A percentile compares a stretch with the other conserved stretches of the same genome.
These are phyloP conservation scores for Candida loeiensis DNA, from an alignment of 805 yeast species.

Conservation along the genomic window DNA sequence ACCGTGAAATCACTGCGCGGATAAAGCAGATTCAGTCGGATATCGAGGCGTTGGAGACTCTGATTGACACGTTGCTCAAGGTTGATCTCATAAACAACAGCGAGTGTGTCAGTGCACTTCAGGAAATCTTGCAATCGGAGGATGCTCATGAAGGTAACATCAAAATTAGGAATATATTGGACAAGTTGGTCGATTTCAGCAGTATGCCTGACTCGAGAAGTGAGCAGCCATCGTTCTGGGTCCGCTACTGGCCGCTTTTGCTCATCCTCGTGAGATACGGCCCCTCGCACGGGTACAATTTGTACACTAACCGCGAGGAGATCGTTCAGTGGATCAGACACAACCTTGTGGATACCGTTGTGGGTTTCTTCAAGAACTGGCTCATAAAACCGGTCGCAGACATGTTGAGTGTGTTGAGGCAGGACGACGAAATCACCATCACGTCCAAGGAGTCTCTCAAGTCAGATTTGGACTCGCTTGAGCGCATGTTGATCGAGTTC, in stretches of 20 bases:
- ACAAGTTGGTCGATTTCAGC: conserved; percentile 2
- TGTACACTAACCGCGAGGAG: conserved; percentile 50
- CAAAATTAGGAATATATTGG: conserved; percentile 3
- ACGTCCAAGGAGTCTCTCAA: conserved; percentile 74
- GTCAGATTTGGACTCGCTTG: conserved; percentile 75
- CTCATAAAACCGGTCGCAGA: conserved; percentile 68
- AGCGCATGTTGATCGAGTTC: conserved; percentile 83
- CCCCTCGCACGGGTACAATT: conserved; percentile 43
- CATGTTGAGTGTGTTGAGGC: conserved; percentile 75
- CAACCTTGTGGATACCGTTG: conserved; percentile 59
- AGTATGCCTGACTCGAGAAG: conserved; percentile 2
- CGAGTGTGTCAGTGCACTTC: conserved; percentile 9
- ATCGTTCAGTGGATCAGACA: conserved; percentile 54
- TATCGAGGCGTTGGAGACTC: conserved; percentile 21
- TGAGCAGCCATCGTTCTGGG: conserved; percentile 36
- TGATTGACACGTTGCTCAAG: conserved; percentile 26
- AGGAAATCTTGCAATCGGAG: conserved; percentile 1
- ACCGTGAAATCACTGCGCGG: conserved; percentile 24
- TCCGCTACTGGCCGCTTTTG: conserved; percentile 67
- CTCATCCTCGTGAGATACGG: conserved; percentile 45
- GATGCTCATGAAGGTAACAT: background rate
- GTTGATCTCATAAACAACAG: conserved; percentile 7
- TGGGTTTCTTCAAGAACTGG: conserved; percentile 80
- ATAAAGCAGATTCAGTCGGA: conserved; percentile 18
- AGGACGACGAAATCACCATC: conserved; percentile 77